Percentiles rank a stretch among this genome's conserved stretches.
phyloP scores from a whole-genome alignment of 2,329 filamentous ascomycete genomes.

The Pestalotiopsis sp. region DNA sequence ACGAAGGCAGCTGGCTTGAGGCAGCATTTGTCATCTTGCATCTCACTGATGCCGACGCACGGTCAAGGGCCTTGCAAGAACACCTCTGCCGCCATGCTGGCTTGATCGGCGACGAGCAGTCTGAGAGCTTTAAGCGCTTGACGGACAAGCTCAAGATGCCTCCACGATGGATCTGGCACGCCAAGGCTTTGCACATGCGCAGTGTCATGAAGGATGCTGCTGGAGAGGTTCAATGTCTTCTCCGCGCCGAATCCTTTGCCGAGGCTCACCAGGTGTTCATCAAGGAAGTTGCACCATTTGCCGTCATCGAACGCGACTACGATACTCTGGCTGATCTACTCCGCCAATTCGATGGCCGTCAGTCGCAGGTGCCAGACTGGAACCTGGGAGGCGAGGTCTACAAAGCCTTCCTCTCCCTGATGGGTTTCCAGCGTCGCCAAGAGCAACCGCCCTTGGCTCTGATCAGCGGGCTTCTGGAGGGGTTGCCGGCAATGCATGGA shows the following conservation, averaged over 20 bases:
- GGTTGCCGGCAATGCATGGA: constrained; percentile 56
- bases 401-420: constrained; percentile 56
- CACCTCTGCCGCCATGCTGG: constrained; percentile 74
- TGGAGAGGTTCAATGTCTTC: constrained; percentile 76
- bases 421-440: constrained; percentile 40
- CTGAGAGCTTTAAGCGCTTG: constrained; percentile 59
- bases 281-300: constrained; percentile 76
- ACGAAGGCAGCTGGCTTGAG: constrained; percentile 66
- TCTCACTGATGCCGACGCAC: constrained; percentile 63
- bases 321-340: constrained; percentile 69
- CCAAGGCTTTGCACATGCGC: constrained; percentile 81
- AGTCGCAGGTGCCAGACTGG: constrained; percentile 71
- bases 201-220: constrained; percentile 69
- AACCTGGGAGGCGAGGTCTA: constrained; percentile 80
- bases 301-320: constrained; percentile 83
- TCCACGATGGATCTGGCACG: constrained; percentile 79
- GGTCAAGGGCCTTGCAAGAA: constrained; percentile 69
- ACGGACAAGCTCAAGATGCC: constrained; percentile 71
- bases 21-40: constrained; percentile 79
- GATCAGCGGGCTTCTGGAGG: constrained; percentile 58
- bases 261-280: constrained; percentile 86
- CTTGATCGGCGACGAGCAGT: constrained; percentile 61
- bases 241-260: constrained; percentile 73
- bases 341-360: constrained; percentile 67
- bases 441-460: constrained; percentile 44